Evolutionary conservation across 2,329 filamentous ascomycete species (phyloP), one percentile per base, ranked within the genome.

Genomic region (Pseudocercospora crystallina): DNA sequence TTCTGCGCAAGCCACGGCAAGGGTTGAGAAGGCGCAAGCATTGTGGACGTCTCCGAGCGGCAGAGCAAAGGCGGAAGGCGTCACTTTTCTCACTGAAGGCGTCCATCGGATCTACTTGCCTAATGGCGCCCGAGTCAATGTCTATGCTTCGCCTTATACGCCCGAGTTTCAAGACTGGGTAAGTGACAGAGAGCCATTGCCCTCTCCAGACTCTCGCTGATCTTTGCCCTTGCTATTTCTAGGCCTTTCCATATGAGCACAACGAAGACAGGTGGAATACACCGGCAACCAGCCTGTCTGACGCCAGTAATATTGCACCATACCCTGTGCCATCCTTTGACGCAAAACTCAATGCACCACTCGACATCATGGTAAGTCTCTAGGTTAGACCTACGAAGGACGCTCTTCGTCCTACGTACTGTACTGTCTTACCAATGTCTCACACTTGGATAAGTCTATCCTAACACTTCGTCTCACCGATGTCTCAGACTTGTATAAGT

Each of bases 21-120:
- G 45, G 12, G 38, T 42, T 11, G 33, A 49, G 34, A 15, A 38
- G 20, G 44, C 53, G 4, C 35, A 38, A 26, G 32, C 47, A 7
- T 42, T 55, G 8, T 58, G 51, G 51, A 54, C 41, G 30, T 41
- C 49, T 14, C 37, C 45, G 15, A 40, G 50, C 17, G 57, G 49
- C 13, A 14, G 49, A 55, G 14, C 53, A 56, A 46, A 2, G 76
- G 76, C 1, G 61, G 60, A 36, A 53, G 77, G 78, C 1, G 74
- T 83, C 1, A 63, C 69, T 2, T 82, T 80, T 60, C 62, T 83
- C 9, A 75, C 78, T 10, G 80, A 84, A 65, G 80, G 79, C 9
- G 64, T 67, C 1, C 65, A 74, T 52, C 61, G 58, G 1, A 79
- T 82, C 57, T 64, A 47, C 2, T 61, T 83, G 5, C 67, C 58